Evolutionary conservation across 805 yeast genomes (phyloP).

Genomic region (Maudiozyma serrabonitensis): DNA sequence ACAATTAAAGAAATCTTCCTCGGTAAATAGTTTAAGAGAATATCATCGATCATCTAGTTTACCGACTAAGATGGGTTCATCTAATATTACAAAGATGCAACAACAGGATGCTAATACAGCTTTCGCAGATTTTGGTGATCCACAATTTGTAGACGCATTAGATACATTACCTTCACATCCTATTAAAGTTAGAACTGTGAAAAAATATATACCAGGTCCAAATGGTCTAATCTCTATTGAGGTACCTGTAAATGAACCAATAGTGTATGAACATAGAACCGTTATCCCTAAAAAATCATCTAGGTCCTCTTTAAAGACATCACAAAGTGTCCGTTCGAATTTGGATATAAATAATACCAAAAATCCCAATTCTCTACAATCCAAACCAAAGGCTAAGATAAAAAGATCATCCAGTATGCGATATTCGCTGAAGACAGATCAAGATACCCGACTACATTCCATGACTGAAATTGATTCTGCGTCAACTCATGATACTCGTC

Average conservation of each 20-base stretch:
- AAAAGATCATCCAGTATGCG: neutral
- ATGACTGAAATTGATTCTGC: neutral
- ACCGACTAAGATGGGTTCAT: conserved; percentile 6
- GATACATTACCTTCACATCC: neutral
- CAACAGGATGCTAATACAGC: conserved; percentile 22
- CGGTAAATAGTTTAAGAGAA: neutral
- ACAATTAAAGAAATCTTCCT: neutral
- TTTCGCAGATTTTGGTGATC: conserved; percentile 29
- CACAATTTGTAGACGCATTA: conserved; percentile 7
- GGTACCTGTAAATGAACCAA: conserved; percentile 35
- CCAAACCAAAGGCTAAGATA: neutral
- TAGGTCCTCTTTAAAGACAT: neutral
- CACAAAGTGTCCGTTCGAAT: neutral
- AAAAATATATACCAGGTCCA: conserved; percentile 65
- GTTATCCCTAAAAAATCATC: neutral
- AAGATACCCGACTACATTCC: no score
- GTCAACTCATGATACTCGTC: neutral
- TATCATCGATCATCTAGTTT: conserved; percentile 12
- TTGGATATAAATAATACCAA: neutral
- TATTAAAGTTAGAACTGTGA: conserved; percentile 37
- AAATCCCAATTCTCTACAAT: neutral
- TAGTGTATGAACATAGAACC: neutral
- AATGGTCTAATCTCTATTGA: conserved; percentile 61
- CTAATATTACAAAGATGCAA: conserved; percentile 1
- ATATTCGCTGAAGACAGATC: neutral